phyloP scores from a whole-genome alignment of 352 stramenopile genomes.

The Phytophthora ohioensis region DNA sequence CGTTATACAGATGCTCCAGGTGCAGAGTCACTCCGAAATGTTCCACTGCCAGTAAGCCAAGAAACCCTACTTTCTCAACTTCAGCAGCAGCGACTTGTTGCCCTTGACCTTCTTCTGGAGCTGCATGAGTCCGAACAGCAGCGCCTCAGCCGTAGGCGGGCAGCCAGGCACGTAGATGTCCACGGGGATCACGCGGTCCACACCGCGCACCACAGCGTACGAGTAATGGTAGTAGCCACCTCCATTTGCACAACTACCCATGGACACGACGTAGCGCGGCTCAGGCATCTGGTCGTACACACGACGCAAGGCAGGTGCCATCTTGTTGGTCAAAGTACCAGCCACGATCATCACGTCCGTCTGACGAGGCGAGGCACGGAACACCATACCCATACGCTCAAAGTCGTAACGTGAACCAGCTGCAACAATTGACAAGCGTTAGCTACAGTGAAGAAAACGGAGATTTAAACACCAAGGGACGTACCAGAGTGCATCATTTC shows the following conservation, averaged over 20 bases:
- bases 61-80: constrained; percentile 94
- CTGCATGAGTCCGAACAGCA: constrained; percentile 98
- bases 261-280: constrained; percentile 98
- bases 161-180: constrained; percentile 99
- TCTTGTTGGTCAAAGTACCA: constrained; percentile 99
- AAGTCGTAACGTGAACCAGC: constrained; percentile 95
- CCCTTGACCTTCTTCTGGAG: constrained; percentile 99
- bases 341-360: constrained; percentile 99
- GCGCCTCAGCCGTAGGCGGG: constrained; percentile 97
- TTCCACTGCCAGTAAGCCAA: constrained; percentile 2
- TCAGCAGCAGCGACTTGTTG: constrained; percentile 96
- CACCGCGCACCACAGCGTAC: constrained; percentile 97
- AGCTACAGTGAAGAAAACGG: neutral
- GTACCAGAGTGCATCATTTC: constrained; percentile 98
- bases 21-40: constrained; percentile 1
- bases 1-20: constrained; percentile 22
- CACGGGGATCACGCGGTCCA: constrained; percentile 97
- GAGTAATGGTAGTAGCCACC: constrained; percentile 96
- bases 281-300: constrained; percentile 99
- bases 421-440: constrained; percentile 4
- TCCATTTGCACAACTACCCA: constrained; percentile 99
- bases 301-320: constrained; percentile 97
- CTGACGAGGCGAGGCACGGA: constrained; percentile 95
- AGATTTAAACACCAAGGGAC: constrained; percentile 13
- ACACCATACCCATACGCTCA: constrained; percentile 99